Evolutionary conservation across 345 rosid species (phyloP).

Genomic region (Sonneratia caseolaris): DNA sequence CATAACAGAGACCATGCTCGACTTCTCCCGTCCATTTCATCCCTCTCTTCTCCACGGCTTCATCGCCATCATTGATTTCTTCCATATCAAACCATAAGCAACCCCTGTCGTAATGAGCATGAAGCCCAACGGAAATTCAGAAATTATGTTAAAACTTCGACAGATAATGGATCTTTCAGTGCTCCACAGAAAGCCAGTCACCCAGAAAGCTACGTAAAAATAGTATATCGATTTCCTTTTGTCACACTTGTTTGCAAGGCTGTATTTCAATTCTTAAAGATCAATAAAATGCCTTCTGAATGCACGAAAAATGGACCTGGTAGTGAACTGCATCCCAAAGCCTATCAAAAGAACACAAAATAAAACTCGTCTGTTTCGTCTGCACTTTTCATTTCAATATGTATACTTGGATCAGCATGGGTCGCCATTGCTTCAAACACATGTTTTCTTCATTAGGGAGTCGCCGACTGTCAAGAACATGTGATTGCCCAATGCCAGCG

Average conservation of each 20-base stretch:
- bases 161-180: too few species aligned
- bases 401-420: background rate
- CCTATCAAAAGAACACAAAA: background rate
- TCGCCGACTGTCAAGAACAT: slow-evolving; percentile 54
- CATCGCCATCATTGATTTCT: too few species aligned
- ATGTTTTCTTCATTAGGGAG: slow-evolving; percentile 1
- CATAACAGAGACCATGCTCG: too few species aligned
- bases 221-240: background rate
- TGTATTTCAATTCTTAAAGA: background rate
- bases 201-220: background rate
- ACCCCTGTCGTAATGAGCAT: too few species aligned
- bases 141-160: too few species aligned
- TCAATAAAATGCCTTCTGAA: background rate
- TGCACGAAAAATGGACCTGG: background rate
- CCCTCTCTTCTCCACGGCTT: too few species aligned
- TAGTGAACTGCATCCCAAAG: background rate
- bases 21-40: too few species aligned
- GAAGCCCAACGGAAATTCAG: too few species aligned
- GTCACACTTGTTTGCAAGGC: background rate
- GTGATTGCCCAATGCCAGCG: slow-evolving; percentile 46
- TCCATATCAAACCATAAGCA: too few species aligned
- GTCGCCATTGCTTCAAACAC: background rate
- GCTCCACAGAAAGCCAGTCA: too few species aligned
- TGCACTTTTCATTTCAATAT: background rate
- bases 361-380: background rate